Evolutionary conservation across 768 basidiomycete genomes (phyloP).

Genomic region (Boletus fagicola): DNA sequence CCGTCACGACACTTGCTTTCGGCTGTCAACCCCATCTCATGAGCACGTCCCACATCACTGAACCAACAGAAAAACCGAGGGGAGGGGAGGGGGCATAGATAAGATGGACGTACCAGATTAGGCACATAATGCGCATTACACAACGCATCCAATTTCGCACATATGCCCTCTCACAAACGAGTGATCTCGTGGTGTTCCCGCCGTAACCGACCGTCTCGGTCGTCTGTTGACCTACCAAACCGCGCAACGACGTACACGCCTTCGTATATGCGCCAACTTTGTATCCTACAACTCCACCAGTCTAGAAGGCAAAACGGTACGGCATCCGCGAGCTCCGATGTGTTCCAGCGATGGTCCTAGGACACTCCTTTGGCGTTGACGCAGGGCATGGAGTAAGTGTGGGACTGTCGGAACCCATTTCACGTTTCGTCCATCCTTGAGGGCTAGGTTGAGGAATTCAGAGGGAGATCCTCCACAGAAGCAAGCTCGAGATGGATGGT

Average conservation of each 20-base stretch:
- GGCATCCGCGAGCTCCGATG: too few species aligned
- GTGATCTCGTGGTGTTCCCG: conserved; percentile 91
- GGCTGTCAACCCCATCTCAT: conserved; percentile 50
- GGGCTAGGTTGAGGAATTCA: too few species aligned
- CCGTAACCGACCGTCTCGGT: conserved; percentile 83
- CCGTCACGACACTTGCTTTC: conserved; percentile 79
- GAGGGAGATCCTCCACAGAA: too few species aligned
- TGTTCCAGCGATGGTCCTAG: too few species aligned
- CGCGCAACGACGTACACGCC: conserved; percentile 79
- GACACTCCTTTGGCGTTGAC: too few species aligned
- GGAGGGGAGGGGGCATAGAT: background rate
- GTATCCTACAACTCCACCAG: conserved; percentile 87
- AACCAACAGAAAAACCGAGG: background rate
- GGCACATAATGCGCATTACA: conserved; percentile 96
- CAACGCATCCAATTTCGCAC: conserved; percentile 85
- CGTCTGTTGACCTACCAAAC: conserved; percentile 53
- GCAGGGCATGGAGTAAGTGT: too few species aligned
- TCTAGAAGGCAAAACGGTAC: conserved; percentile 86
- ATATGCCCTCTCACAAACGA: conserved; percentile 79
- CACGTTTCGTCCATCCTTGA: too few species aligned
- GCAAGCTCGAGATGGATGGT: too few species aligned
- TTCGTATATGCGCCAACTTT: conserved; percentile 90
- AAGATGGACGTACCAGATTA: conserved; percentile 64
- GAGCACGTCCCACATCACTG: background rate
- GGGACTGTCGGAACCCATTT: too few species aligned